Conservation (phyloP, 176 grass and related monocot species). For the Pontederia paniculata region DNA sequence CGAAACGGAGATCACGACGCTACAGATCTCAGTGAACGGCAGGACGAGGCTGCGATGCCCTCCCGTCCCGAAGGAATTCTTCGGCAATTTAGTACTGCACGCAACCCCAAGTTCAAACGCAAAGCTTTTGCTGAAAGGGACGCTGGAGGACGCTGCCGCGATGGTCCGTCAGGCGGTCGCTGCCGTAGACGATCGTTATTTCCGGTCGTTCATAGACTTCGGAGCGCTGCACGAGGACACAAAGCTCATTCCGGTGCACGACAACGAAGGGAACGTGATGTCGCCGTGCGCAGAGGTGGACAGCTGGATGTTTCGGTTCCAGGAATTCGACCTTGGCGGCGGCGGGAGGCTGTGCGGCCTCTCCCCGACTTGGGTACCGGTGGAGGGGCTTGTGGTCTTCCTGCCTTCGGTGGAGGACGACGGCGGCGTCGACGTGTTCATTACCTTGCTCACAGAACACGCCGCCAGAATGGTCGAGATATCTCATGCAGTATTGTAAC, state of each 20-base stretch:
- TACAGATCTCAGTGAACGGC: slow-evolving; percentile 28
- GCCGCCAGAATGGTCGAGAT: slow-evolving; percentile 7
- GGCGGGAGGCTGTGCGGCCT: slow-evolving; percentile 15
- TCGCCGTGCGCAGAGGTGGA: slow-evolving; percentile 35
- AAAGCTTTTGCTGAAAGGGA: slow-evolving; percentile 1
- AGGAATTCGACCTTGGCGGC: slow-evolving; percentile 31
- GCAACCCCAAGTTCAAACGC: slow-evolving; percentile 20
- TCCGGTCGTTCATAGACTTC: slow-evolving; percentile 39
- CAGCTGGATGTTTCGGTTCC: slow-evolving; percentile 47
- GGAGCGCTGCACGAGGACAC: slow-evolving; percentile 8
- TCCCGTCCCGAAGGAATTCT: slow-evolving; percentile 19
- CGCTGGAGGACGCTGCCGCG: slow-evolving; percentile 2
- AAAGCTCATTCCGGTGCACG: slow-evolving; percentile 23
- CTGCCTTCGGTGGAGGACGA: slow-evolving; percentile 7
- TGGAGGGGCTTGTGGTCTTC: slow-evolving; percentile 15
- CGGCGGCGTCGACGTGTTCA: slow-evolving; percentile 16
- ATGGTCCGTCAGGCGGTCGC: slow-evolving; percentile 21
- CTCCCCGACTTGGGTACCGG: slow-evolving; percentile 18
- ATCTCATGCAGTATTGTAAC: slow-evolving; percentile 12
- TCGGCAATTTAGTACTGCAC: slow-evolving; percentile 35
- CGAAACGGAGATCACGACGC: slow-evolving; percentile 5
- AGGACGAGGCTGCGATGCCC: slow-evolving; percentile 3
- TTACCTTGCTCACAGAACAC: slow-evolving; percentile 15
- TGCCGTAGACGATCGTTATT: slow-evolving; percentile 18
- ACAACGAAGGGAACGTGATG: slow-evolving; percentile 9